A percentile compares a stretch with the other conserved stretches of the same genome.
Conservation (phyloP, 2,329 filamentous ascomycete genomes). For the Dactylellina cionopaga region DNA sequence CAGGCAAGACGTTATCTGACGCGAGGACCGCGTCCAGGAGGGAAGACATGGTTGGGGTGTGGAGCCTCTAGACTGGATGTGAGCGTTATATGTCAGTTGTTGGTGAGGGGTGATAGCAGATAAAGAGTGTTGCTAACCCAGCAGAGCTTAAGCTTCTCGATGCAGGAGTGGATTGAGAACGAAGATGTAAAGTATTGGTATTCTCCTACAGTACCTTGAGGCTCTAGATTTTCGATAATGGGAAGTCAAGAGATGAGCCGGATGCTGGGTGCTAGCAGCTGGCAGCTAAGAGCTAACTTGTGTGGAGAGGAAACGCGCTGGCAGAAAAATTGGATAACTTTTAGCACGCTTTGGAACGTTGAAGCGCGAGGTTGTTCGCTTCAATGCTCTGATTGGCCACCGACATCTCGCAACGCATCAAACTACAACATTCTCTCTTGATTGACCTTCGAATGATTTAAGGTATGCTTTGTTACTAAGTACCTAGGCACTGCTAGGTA, state of each 20-base stretch:
- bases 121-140: background rate
- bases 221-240: background rate
- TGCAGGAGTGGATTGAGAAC: background rate
- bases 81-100: background rate
- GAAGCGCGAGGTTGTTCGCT: conserved; percentile 24
- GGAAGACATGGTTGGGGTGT: conserved; percentile 64
- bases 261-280: conserved; percentile 3
- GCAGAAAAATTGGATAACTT: conserved; percentile 35
- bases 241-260: background rate
- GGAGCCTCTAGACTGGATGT: conserved; percentile 1
- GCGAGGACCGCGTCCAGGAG: conserved; percentile 65
- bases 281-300: background rate
- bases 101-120: conserved; percentile 15
- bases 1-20: conserved; percentile 59
- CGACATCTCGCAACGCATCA: conserved; percentile 27
- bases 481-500: too few relatives aligned
- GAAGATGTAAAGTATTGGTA: background rate
- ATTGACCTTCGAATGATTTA: too few relatives aligned
- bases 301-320: conserved; percentile 45
- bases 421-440: conserved; percentile 6
- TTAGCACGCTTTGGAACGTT: background rate
- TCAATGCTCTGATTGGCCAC: conserved; percentile 35
- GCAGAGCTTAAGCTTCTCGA: background rate
- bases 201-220: background rate
- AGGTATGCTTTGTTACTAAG: too few relatives aligned